Evolutionary conservation across 192 early-diverging fungal genomes (phyloP).

Genomic region (Rhizophagus sp.): DNA sequence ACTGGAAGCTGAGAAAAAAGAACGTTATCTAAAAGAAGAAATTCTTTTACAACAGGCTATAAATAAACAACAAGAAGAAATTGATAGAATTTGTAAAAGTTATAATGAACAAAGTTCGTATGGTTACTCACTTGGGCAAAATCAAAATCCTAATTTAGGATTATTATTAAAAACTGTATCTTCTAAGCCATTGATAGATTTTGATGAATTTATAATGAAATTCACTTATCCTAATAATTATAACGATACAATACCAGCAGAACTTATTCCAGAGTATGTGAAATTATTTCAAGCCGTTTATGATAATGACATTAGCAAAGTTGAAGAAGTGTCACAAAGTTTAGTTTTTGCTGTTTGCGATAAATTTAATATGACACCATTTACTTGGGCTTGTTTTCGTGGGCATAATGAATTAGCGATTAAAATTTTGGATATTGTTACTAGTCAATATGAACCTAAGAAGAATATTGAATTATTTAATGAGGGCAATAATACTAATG

Average conservation of each 20-base stretch:
- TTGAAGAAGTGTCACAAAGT: neutral
- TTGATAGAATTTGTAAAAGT: no score
- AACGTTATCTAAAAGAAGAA: no score
- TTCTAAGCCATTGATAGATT: no score
- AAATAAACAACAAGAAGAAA: no score
- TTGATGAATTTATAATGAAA: no score
- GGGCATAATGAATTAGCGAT: neutral
- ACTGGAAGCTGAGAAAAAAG: no score
- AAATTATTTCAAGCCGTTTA: neutral
- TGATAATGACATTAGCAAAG: neutral
- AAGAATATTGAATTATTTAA: neutral
- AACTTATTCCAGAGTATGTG: neutral
- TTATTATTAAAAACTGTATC: no score
- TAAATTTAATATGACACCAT: constrained; percentile 6
- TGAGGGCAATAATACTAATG: neutral
- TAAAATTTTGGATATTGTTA: constrained; percentile 3
- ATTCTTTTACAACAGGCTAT: no score
- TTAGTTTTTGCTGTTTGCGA: neutral
- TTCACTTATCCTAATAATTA: no score
- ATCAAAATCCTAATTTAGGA: no score
- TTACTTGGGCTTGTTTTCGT: neutral
- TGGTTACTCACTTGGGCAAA: no score
- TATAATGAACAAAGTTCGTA: no score
- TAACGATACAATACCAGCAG: neutral
- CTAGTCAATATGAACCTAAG: neutral